phyloP scores from a whole-genome alignment of 345 rosid genomes.

The Citrus glauca region DNA sequence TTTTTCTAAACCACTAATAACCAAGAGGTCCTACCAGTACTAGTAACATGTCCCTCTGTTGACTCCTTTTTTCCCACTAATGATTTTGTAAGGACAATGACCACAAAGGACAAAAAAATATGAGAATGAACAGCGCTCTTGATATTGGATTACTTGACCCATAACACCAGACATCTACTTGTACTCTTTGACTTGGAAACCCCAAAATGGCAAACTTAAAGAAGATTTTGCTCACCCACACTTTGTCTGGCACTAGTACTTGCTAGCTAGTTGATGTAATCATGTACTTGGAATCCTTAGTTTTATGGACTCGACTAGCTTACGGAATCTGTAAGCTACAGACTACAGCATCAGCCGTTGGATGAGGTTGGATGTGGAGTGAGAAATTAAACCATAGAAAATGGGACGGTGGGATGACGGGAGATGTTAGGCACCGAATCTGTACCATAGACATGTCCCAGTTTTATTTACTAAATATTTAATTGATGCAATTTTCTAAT shows the following conservation, averaged over 20 bases:
- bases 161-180: neutral
- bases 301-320: too few species aligned
- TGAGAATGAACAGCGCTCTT: neutral
- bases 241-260: neutral
- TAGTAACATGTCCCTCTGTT: neutral
- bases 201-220: neutral
- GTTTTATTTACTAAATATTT: neutral
- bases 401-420: too few species aligned
- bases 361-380: too few species aligned
- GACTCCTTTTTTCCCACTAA: neutral
- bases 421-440: too few species aligned
- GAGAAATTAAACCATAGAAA: too few species aligned
- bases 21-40: conserved; percentile 2
- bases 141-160: neutral
- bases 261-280: neutral
- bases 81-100: neutral
- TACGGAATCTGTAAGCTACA: too few species aligned
- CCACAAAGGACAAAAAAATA: neutral
- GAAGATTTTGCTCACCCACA: neutral
- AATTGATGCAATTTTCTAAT: too few species aligned
- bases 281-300: neutral
- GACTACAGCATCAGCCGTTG: too few species aligned
- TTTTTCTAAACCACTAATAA: conserved; percentile 4
- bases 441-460: too few species aligned
- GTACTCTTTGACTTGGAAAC: neutral